Conservation (phyloP, 1,139 yeast species). For the Yamadazyma jaroonii region DNA sequence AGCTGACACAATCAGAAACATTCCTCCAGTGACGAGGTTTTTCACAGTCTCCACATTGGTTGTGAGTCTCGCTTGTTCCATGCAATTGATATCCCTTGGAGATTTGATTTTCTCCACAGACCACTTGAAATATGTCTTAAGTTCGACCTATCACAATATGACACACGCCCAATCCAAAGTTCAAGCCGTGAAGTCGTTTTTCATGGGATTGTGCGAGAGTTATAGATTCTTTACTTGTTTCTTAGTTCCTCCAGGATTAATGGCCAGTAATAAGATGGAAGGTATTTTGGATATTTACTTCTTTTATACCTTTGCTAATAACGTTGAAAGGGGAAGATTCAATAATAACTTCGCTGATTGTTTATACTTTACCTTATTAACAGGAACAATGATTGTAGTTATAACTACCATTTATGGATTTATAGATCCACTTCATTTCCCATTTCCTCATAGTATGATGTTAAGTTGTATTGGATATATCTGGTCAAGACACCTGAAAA, state of each 20-base stretch:
- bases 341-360: slow-evolving; percentile 53
- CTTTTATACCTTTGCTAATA: slow-evolving; percentile 55
- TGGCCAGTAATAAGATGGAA: slow-evolving; percentile 36
- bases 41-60: slow-evolving; percentile 38
- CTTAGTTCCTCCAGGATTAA: slow-evolving; percentile 38
- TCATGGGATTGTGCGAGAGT: slow-evolving; percentile 21
- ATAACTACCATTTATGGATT: slow-evolving; percentile 28
- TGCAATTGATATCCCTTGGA: slow-evolving; percentile 1
- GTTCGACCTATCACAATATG: background rate
- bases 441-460: slow-evolving; percentile 37
- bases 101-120: slow-evolving; percentile 1
- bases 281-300: slow-evolving; percentile 54
- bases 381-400: slow-evolving; percentile 44
- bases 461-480: slow-evolving; percentile 55
- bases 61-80: slow-evolving; percentile 18
- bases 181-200: background rate
- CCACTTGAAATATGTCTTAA: background rate
- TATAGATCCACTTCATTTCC: slow-evolving; percentile 19
- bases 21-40: slow-evolving; percentile 49
- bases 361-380: slow-evolving; percentile 49
- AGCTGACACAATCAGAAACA: slow-evolving; percentile 30
- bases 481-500: slow-evolving; percentile 56
- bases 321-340: slow-evolving; percentile 55
- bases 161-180: background rate
- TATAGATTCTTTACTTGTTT: slow-evolving; percentile 51